A percentile compares a stretch with the other conserved stretches of the same genome.
phyloP scores from a whole-genome alignment of 768 basidiomycete genomes.

The Melanogaster broomeanus region DNA sequence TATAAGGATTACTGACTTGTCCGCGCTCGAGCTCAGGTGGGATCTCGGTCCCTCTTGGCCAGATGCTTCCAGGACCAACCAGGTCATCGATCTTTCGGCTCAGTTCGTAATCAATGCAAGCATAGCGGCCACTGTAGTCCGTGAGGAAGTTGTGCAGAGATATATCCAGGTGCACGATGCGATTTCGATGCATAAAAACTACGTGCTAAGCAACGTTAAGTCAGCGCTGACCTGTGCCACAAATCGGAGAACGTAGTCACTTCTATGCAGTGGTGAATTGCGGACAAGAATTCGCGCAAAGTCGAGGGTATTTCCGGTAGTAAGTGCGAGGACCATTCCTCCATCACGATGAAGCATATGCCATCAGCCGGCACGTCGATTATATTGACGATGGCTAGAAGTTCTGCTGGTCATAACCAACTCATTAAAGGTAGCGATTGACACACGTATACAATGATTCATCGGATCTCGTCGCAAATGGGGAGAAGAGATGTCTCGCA shows the following conservation, averaged over 20 bases:
- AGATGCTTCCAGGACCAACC: slow-evolving; percentile 38
- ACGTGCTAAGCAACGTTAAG: slow-evolving; percentile 48
- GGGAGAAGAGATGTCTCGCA: slow-evolving; percentile 55
- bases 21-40: slow-evolving; percentile 68
- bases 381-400: slow-evolving; percentile 67
- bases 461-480: slow-evolving; percentile 56
- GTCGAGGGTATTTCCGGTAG: slow-evolving; percentile 52
- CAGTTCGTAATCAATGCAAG: slow-evolving; percentile 74
- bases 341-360: slow-evolving; percentile 74
- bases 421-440: not conserved
- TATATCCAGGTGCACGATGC: slow-evolving; percentile 71
- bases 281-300: slow-evolving; percentile 52
- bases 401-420: slow-evolving; percentile 9
- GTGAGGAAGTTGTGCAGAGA: slow-evolving; percentile 70
- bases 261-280: slow-evolving; percentile 69
- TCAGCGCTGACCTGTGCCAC: slow-evolving; percentile 1
- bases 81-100: slow-evolving; percentile 54
- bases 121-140: slow-evolving; percentile 62
- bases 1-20: slow-evolving; percentile 57
- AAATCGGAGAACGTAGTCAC: slow-evolving; percentile 34
- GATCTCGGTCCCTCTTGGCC: slow-evolving; percentile 60
- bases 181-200: slow-evolving; percentile 68
- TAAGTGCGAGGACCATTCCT: slow-evolving; percentile 73
- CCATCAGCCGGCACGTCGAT: slow-evolving; percentile 54
- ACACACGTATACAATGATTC: slow-evolving; percentile 80